Base-by-base conservation (phyloP, 2,329 filamentous ascomycete genomes). In the Penicillium sumatraense region DNA sequence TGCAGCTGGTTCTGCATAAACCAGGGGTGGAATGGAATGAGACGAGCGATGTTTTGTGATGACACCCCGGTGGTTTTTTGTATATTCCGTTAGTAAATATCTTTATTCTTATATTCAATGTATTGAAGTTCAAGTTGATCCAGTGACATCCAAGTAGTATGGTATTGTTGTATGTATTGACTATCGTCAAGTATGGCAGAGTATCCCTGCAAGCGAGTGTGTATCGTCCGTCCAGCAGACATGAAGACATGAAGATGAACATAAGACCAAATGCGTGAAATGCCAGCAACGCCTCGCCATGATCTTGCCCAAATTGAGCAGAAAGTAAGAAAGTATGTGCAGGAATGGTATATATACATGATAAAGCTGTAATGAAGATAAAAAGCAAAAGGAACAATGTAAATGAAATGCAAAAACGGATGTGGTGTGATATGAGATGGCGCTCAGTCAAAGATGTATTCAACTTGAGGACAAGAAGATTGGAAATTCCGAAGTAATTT, bases 381-480 rank as follows among this genome's bases (percentile, higher is more conserved):
- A 42, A 50, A 16, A 27, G 38, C 24, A 36, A 38, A 31, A 51
- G 21, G 16, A 18, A 23, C n/a, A 24, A 48, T 18, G 36, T 20
- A 23, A 41, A 16, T 38, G 21, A 7, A 11, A 31, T 46, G 38
- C 10, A n/a, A n/a, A n/a, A 9, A n/a, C 18, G 13, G 33, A 14
- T 36, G 33, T n/a, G 13, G n/a, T 36, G 33, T 24, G 26, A 10
- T 27, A 10, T 27, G 26, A 10, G 26, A 21, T 42, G 21, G n/a
- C 29, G 18, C 21, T 60, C 54, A 68, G 33, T 57, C 51, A 14
- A 58, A 54, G 29, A 69, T 60, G 24, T 65, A 70, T 33, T 65
- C 55, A 9, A 64, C 61, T 23, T 64, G 53, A 16, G 60, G 42
- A 46, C 68, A 66, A 11, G 63, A 69, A 5, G 61, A 62, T 29